A percentile compares a stretch with the other conserved stretches of the same genome.
Evolutionary conservation across 345 rosid species (phyloP).

Genomic region (Citrus reticulata): DNA sequence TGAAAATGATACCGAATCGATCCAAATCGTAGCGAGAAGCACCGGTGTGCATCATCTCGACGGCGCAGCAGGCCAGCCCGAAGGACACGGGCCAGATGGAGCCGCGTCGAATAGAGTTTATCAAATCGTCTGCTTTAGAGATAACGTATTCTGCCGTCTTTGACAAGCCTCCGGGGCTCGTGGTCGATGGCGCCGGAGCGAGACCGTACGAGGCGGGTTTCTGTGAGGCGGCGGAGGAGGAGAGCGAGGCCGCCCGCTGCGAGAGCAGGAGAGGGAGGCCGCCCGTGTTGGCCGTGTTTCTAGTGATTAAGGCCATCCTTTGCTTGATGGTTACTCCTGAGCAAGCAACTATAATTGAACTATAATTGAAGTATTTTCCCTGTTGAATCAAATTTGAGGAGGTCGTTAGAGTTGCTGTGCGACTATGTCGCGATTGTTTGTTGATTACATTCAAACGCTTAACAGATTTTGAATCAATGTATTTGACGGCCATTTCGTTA

Average conservation of each 20-base stretch:
- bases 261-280: constrained; percentile 48
- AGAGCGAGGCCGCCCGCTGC: constrained; percentile 43
- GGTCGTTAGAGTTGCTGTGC: no score
- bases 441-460: no score
- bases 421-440: no score
- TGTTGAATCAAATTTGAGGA: no score
- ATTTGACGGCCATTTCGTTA: no score
- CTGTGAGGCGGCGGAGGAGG: constrained; percentile 27
- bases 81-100: constrained; percentile 99
- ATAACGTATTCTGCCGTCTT: constrained; percentile 87
- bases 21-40: constrained; percentile 98
- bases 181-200: constrained; percentile 53
- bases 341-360: no score
- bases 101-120: constrained; percentile 93
- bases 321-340: background rate
- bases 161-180: constrained; percentile 59
- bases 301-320: constrained; percentile 62
- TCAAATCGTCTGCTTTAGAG: constrained; percentile 88
- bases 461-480: no score
- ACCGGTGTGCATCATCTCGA: constrained; percentile 99
- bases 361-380: no score
- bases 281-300: constrained; percentile 55
- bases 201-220: constrained; percentile 53
- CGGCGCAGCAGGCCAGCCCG: constrained; percentile 98
- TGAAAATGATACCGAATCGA: constrained; percentile 83